Conservation (phyloP, 2,329 filamentous ascomycete species). For the Alternaria gaisen region DNA sequence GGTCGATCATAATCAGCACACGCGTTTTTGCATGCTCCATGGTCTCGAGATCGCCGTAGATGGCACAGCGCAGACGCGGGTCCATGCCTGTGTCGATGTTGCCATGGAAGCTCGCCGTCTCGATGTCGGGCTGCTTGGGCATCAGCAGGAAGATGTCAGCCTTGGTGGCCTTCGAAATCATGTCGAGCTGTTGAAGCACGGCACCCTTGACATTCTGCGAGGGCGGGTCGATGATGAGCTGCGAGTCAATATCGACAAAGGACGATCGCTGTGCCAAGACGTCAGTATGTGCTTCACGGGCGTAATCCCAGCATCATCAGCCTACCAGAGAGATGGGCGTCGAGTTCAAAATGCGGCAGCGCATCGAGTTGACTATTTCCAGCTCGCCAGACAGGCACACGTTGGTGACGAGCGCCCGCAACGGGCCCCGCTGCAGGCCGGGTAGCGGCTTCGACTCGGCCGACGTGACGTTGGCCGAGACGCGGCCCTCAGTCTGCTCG, state of each 20-base stretch:
- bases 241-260: slow-evolving; percentile 90
- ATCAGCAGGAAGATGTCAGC: slow-evolving; percentile 97
- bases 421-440: slow-evolving; percentile 60
- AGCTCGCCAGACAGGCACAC: slow-evolving; percentile 89
- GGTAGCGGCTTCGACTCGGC: slow-evolving; percentile 74
- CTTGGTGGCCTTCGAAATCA: slow-evolving; percentile 85
- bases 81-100: slow-evolving; percentile 80
- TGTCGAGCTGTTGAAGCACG: slow-evolving; percentile 85
- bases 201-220: slow-evolving; percentile 74
- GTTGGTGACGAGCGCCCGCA: slow-evolving; percentile 71
- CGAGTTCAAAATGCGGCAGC: slow-evolving; percentile 88
- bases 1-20: slow-evolving; percentile 96
- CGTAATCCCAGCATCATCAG: slow-evolving; percentile 15
- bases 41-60: slow-evolving; percentile 94
- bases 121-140: slow-evolving; percentile 82
- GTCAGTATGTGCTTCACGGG: slow-evolving; percentile 34
- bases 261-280: slow-evolving; percentile 76
- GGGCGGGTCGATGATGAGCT: slow-evolving; percentile 81
- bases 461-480: slow-evolving; percentile 84
- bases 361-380: slow-evolving; percentile 87
- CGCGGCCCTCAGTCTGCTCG: slow-evolving; percentile 67
- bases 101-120: slow-evolving; percentile 79
- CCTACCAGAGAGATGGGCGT: slow-evolving; percentile 91
- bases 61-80: slow-evolving; percentile 88
- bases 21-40: slow-evolving; percentile 97